A percentile compares a stretch with the other conserved stretches of the same genome.
Conservation (phyloP, 805 yeast genomes). For the Metschnikowia noctiluminum region DNA sequence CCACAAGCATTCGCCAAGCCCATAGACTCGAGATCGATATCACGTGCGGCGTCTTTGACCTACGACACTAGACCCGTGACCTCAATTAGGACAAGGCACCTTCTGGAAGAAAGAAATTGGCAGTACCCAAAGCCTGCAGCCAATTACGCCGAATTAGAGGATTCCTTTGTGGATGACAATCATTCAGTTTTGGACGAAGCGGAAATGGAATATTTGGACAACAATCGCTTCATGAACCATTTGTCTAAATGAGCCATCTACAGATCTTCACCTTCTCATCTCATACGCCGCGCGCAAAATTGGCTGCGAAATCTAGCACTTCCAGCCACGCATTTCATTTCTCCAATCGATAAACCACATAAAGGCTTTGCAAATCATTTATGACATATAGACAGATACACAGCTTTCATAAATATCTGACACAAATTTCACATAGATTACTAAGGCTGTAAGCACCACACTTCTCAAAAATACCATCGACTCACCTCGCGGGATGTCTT, state of each 20-base stretch:
- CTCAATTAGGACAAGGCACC: slow-evolving; percentile 8
- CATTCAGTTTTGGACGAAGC: slow-evolving; percentile 14
- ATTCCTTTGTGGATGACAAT: not conserved
- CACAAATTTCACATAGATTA: too few species aligned
- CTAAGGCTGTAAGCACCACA: too few species aligned
- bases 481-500: not conserved
- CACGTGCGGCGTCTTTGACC: slow-evolving; percentile 11
- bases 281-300: not conserved
- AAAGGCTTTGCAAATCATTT: too few species aligned
- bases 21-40: slow-evolving; percentile 1
- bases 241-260: not conserved
- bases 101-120: slow-evolving; percentile 2
- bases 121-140: not conserved
- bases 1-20: slow-evolving; percentile 14
- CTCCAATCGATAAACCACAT: not conserved
- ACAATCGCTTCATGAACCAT: slow-evolving; percentile 12
- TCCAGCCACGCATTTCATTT: not conserved
- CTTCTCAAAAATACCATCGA: not conserved
- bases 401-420: too few species aligned
- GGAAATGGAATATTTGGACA: slow-evolving; percentile 14
- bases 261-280: not conserved
- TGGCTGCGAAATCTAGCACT: slow-evolving; percentile 3
- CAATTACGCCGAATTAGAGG: not conserved
- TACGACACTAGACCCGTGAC: not conserved
- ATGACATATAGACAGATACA: too few species aligned